Evolutionary conservation across 2,329 filamentous ascomycete genomes (phyloP).

Genomic region (Cercospora canescens): DNA sequence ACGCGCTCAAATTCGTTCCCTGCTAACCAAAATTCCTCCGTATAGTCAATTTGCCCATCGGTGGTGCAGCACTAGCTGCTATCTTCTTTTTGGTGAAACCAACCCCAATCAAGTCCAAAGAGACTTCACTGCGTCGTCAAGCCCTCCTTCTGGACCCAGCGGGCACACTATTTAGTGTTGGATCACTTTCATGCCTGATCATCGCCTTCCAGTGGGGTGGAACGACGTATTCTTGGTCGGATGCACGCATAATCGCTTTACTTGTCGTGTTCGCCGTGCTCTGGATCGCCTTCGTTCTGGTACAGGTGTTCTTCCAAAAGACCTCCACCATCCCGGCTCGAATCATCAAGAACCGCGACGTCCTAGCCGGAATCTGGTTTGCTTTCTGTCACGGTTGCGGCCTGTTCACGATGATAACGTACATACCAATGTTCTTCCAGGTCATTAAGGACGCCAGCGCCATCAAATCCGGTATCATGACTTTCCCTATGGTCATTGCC

Average conservation of each 20-base stretch:
- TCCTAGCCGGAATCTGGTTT: constrained; percentile 41
- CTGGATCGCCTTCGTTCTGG: constrained; percentile 40
- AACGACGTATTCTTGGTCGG: constrained; percentile 42
- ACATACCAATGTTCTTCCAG: constrained; percentile 49
- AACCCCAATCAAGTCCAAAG: constrained; percentile 21
- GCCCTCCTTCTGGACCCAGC: constrained; percentile 46
- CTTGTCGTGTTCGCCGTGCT: constrained; percentile 43
- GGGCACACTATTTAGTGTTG: constrained; percentile 44
- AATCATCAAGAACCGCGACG: constrained; percentile 45
- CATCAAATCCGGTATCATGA: constrained; percentile 49
- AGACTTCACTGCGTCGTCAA: constrained; percentile 38
- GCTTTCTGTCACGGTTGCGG: constrained; percentile 42
- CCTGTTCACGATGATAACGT: constrained; percentile 49
- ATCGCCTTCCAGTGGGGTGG: constrained; percentile 53
- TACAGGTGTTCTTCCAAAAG: constrained; percentile 44
- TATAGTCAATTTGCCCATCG: constrained; percentile 49
- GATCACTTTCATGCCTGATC: constrained; percentile 45
- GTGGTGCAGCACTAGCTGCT: constrained; percentile 39
- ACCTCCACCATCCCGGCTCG: constrained; percentile 45
- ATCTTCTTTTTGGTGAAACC: constrained; percentile 44
- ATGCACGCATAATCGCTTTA: constrained; percentile 45
- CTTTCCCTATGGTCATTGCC: constrained; percentile 46
- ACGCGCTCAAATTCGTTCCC: no score
- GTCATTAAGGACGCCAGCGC: constrained; percentile 48
- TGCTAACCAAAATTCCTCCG: no score